Evolutionary conservation across 2,329 filamentous ascomycete species (phyloP).

Genomic region (Drechslera avenae): DNA sequence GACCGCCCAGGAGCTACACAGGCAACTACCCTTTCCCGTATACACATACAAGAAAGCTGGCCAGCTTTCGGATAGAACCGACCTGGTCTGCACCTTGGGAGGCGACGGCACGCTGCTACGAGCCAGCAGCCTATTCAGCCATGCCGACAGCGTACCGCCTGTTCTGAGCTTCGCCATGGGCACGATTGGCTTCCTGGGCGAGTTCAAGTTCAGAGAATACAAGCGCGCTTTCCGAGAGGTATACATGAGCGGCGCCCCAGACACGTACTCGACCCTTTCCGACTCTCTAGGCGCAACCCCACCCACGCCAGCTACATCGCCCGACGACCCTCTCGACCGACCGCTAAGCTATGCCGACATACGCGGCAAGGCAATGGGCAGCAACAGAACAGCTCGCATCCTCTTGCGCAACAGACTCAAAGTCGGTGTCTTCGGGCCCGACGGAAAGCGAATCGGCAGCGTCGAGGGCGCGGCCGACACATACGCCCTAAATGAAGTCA

Average conservation of each 20-base stretch:
- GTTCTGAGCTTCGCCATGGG: conserved; percentile 97
- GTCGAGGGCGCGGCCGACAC: conserved; percentile 48
- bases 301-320: conserved; percentile 73
- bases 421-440: conserved; percentile 78
- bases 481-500: conserved; percentile 90
- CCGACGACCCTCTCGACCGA: conserved; percentile 40
- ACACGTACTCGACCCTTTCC: conserved; percentile 63
- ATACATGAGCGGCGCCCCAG: conserved; percentile 76
- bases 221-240: conserved; percentile 91
- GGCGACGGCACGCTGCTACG: conserved; percentile 91
- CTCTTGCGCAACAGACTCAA: conserved; percentile 85
- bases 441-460: conserved; percentile 58
- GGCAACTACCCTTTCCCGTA: conserved; percentile 69
- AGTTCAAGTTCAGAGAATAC: conserved; percentile 94
- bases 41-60: conserved; percentile 51
- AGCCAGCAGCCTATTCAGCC: conserved; percentile 84
- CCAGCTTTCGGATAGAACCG: conserved; percentile 74
- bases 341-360: conserved; percentile 68
- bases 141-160: conserved; percentile 79
- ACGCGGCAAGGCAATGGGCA: conserved; percentile 81
- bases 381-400: conserved; percentile 74
- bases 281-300: conserved; percentile 70
- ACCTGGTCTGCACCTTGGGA: conserved; percentile 86
- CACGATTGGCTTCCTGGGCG: conserved; percentile 89
- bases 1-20: conserved; percentile 73